A percentile compares a stretch with the other conserved stretches of the same genome.
Conservation (phyloP, 345 rosid genomes). For the Aquilaria sinensis region DNA sequence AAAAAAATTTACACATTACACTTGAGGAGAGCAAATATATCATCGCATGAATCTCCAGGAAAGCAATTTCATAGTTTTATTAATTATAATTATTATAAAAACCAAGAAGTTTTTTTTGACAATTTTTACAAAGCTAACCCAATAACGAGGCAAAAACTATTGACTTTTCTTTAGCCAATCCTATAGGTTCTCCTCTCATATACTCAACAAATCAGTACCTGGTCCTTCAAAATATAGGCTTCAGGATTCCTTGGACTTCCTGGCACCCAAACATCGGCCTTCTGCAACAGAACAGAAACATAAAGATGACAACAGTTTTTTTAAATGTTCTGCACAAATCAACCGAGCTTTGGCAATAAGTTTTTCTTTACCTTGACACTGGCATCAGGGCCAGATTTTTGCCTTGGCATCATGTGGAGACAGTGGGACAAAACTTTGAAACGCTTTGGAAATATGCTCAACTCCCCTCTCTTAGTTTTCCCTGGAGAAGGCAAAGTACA, state of each 20-base stretch:
- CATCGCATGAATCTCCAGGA: too few species aligned
- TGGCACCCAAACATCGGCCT: slow-evolving; percentile 59
- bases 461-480: slow-evolving; percentile 89
- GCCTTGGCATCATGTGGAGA: slow-evolving; percentile 95
- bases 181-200: not conserved
- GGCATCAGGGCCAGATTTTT: slow-evolving; percentile 43
- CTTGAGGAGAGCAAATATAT: too few species aligned
- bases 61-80: too few species aligned
- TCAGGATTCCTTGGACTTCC: slow-evolving; percentile 82
- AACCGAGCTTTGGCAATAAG: slow-evolving; percentile 2
- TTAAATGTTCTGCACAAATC: not conserved
- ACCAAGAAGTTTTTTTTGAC: too few species aligned
- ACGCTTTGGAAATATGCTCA: slow-evolving; percentile 69
- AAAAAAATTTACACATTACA: not conserved
- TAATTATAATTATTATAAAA: too few species aligned
- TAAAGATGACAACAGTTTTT: slow-evolving; percentile 5
- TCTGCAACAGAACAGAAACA: slow-evolving; percentile 33
- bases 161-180: too few species aligned
- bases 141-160: not conserved
- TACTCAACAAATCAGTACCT: slow-evolving; percentile 36
- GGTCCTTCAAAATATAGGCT: slow-evolving; percentile 75
- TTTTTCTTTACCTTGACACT: slow-evolving; percentile 36
- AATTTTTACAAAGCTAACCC: too few species aligned
- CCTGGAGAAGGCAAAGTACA: slow-evolving; percentile 33
- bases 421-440: slow-evolving; percentile 75